Evolutionary conservation across 345 rosid species (phyloP), one percentile per base, ranked within the genome.

Genomic region (Psidium friedrichsthalianum): DNA sequence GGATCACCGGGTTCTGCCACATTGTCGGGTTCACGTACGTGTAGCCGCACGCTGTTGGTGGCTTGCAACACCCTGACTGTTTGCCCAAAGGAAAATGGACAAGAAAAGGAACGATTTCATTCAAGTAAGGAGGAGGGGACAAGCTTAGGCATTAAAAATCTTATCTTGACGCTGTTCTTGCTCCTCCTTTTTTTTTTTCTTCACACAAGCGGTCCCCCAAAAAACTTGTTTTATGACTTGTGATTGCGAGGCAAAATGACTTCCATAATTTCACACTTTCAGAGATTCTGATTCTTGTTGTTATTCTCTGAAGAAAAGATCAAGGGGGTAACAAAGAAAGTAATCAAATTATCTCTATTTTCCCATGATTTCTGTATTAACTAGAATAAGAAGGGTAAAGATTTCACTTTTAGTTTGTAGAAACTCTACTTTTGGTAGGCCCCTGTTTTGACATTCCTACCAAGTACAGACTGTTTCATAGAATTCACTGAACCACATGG

Each of bases 31-130:
- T 93, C 92, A 89, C 93, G 56, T 90, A 96, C 54, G 78, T 90
- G 91, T 91, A 96, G 36, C 98, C 98, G 85, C 99, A 96, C 1
- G 74, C 91, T 29, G 93, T 89, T 51, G 99, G 98, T 16, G 99
- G 99, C 91, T 96, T 95, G 83, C 99, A 96, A 55, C 99, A 96
- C 5, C 99, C 99, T 21, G 99, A 93, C 99, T 96, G 92, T 44
- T 44, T 36, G 36, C 56, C 49, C 84, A 27, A 54, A 53, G 44
- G 4, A 16, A 16, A 8, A 69, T 36, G 44, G 3, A 64, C 78
- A 69, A 69, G 74, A 32, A 29, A 18, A 69, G 47, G 8, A 32
- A 32, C 76, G 4, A 1, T 18, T 22, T 69, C 44, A 69, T 8
- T 69, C 11, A 18, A 1, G 76, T 29, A 64, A 61, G 74, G 7